A percentile compares a stretch with the other conserved stretches of the same genome.
phyloP scores from a whole-genome alignment of 2,329 filamentous ascomycete genomes.

The Aspergillus brasiliensis region DNA sequence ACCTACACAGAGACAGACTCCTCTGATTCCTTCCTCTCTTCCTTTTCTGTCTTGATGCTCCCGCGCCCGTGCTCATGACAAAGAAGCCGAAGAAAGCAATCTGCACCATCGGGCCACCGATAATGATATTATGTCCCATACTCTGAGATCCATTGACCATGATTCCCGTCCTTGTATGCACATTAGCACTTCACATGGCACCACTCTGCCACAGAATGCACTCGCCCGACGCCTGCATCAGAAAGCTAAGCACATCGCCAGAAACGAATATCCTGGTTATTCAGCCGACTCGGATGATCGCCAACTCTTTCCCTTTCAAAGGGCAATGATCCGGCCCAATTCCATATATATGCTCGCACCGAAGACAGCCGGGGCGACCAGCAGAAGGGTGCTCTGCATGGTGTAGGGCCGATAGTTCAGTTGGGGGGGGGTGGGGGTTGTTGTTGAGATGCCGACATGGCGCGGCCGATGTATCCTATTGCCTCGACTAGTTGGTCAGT shows the following conservation, averaged over 20 bases:
- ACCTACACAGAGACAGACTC: conserved; percentile 13
- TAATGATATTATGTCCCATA: conserved; percentile 29
- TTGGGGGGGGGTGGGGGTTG: no score
- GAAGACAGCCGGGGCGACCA: conserved; percentile 28
- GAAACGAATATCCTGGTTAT: conserved; percentile 34
- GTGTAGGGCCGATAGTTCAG: conserved; percentile 29
- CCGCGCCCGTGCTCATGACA: conserved; percentile 24
- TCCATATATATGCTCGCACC: conserved; percentile 34
- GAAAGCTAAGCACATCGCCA: conserved; percentile 33
- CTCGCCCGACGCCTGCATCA: conserved; percentile 34
- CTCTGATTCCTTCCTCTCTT: conserved; percentile 14
- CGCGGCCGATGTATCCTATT: conserved; percentile 56
- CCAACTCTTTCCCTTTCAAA: conserved; percentile 24
- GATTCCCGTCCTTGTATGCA: conserved; percentile 25
- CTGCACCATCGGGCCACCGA: conserved; percentile 33
- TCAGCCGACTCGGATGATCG: conserved; percentile 26
- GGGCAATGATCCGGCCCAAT: conserved; percentile 25
- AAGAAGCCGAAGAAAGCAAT: conserved; percentile 37
- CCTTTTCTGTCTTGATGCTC: conserved; percentile 20
- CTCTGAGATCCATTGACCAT: conserved; percentile 20
- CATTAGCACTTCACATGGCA: neutral
- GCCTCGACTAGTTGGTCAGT: conserved; percentile 46
- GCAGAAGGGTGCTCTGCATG: conserved; percentile 30
- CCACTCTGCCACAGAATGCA: neutral
- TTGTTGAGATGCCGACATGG: conserved; percentile 44